Conservation (phyloP, 225 moss, liverwort and hornwort genomes). For the Neckera pumila region DNA sequence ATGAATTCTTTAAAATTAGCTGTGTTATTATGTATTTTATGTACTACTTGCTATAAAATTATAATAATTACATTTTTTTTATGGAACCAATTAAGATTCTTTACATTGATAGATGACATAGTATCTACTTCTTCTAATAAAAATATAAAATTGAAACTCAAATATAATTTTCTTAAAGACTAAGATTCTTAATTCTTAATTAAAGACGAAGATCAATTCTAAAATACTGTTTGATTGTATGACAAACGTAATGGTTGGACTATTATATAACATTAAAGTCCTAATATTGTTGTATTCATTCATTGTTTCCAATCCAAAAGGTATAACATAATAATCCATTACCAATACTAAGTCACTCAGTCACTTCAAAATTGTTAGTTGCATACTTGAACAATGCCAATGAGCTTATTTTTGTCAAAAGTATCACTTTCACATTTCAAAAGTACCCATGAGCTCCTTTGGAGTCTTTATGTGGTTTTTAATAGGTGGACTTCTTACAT, state of each 20-base stretch:
- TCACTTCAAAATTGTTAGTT: neutral
- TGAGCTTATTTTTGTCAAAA: neutral
- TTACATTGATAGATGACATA: too few species aligned
- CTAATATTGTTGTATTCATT: neutral
- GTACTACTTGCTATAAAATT: neutral
- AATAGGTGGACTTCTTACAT: too few species aligned
- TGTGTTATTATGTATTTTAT: neutral
- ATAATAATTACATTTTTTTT: neutral
- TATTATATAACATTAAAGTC: neutral
- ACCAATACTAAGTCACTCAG: neutral
- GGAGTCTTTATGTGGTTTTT: neutral
- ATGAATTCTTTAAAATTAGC: neutral
- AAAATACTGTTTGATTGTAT: neutral
- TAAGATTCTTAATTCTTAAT: too few species aligned
- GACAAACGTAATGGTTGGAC: neutral
- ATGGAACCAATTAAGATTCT: neutral
- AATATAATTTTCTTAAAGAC: neutral
- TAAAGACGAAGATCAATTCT: neutral
- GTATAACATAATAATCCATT: neutral
- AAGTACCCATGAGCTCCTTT: accelerated
- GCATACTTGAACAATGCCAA: neutral
- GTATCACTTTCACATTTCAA: neutral
- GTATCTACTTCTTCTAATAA: too few species aligned
- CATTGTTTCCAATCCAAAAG: neutral
- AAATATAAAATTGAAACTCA: neutral